Conservation (phyloP, 768 basidiomycete genomes). For the Omphalotus guepiniiformis region DNA sequence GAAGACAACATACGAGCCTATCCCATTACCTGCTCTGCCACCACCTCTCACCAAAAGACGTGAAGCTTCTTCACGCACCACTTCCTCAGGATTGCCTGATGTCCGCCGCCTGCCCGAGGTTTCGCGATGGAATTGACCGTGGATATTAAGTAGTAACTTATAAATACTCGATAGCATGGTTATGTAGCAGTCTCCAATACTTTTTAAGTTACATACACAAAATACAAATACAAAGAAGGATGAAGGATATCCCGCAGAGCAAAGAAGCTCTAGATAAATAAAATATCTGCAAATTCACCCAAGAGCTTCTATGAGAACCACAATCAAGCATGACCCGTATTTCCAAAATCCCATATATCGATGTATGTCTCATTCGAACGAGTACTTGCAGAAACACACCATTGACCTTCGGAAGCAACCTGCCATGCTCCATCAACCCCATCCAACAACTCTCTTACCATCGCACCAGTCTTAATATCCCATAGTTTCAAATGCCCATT, state of each 20-base stretch:
- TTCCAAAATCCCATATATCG: slow-evolving; percentile 88
- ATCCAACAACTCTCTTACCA: slow-evolving; percentile 83
- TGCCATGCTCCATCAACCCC: slow-evolving; percentile 98
- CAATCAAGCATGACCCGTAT: no score
- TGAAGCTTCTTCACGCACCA: slow-evolving; percentile 70
- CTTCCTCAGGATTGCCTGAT: slow-evolving; percentile 76
- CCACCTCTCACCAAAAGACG: slow-evolving; percentile 68
- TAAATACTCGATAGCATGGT: no score
- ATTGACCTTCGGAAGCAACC: slow-evolving; percentile 89
- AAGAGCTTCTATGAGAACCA: no score
- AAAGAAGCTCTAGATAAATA: no score
- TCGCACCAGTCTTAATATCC: slow-evolving; percentile 84
- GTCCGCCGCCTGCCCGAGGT: slow-evolving; percentile 77
- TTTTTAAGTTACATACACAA: no score
- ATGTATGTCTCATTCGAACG: slow-evolving; percentile 69
- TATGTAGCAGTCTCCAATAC: no score
- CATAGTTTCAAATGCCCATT: slow-evolving; percentile 98
- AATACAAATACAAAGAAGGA: no score
- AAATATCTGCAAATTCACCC: no score
- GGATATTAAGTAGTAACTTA: no score
- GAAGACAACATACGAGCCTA: slow-evolving; percentile 87
- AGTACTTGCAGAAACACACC: slow-evolving; percentile 92
- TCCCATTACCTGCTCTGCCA: slow-evolving; percentile 72
- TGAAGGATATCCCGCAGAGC: no score
- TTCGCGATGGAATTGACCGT: slow-evolving; percentile 75